A percentile compares a stretch with the other conserved stretches of the same genome.
phyloP scores from a whole-genome alignment of 2,329 filamentous ascomycete genomes.

The Fulvia fulva region DNA sequence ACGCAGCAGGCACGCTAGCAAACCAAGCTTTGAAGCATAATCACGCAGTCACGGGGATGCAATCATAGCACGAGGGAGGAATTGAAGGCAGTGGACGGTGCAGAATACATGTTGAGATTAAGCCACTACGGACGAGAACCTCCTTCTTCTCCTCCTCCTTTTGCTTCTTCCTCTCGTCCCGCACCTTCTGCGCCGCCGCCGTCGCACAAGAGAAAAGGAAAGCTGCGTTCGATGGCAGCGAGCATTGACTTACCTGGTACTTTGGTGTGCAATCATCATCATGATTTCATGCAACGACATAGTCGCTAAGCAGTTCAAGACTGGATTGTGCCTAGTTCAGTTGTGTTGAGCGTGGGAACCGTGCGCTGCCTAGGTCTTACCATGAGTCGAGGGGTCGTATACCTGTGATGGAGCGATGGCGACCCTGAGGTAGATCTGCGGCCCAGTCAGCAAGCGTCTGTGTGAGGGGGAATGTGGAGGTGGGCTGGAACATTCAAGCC shows the following conservation, averaged over 20 bases:
- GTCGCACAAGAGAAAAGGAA: not conserved
- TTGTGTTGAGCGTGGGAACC: not conserved
- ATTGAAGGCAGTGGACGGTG: not conserved
- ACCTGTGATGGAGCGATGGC: too few species aligned
- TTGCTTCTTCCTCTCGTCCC: too few species aligned
- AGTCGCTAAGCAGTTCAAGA: not conserved
- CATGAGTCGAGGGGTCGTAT: not conserved
- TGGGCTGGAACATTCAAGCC: not conserved
- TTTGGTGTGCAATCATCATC: not conserved
- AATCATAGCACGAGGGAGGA: not conserved
- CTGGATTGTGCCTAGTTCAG: too few species aligned
- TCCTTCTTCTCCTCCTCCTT: not conserved
- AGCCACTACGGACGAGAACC: not conserved
- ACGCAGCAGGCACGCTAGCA: not conserved
- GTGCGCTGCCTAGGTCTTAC: not conserved
- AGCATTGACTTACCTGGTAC: not conserved
- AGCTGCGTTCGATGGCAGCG: slow-evolving; percentile 2
- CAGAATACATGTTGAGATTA: not conserved
- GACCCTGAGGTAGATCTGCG: not conserved
- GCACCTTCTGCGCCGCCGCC: not conserved
- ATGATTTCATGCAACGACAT: not conserved
- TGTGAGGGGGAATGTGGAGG: not conserved
- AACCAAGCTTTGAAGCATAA: not conserved
- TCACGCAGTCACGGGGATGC: not conserved
- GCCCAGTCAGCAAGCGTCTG: not conserved